A percentile compares a stretch with the other conserved stretches of the same genome.
Evolutionary conservation across 805 yeast species (phyloP).

Genomic region (Ogataea allantospora): DNA sequence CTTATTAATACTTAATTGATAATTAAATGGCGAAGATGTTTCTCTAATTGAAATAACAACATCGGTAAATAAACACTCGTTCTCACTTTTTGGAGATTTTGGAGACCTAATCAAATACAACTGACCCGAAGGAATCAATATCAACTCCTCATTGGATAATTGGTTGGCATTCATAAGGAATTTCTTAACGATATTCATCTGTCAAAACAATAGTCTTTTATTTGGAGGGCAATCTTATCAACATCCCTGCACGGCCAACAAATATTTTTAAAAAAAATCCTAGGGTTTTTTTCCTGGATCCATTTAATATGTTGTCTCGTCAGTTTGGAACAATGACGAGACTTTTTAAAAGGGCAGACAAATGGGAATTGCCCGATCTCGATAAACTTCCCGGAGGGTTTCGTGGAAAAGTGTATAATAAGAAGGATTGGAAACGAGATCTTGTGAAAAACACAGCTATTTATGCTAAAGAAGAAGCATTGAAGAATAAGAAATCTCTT

Average conservation of each 20-base stretch:
- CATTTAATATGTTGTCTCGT: slow-evolving; percentile 2
- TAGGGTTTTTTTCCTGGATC: too few relatives aligned
- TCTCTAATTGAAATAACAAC: slow-evolving; percentile 72
- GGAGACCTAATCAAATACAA: slow-evolving; percentile 71
- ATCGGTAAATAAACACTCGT: slow-evolving; percentile 79
- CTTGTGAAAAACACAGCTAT: slow-evolving; percentile 22
- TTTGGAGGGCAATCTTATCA: slow-evolving; percentile 8
- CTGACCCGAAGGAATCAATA: slow-evolving; percentile 75
- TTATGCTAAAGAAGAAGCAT: slow-evolving; percentile 15
- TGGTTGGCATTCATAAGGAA: slow-evolving; percentile 39
- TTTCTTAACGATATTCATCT: slow-evolving; percentile 76
- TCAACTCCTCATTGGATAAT: slow-evolving; percentile 53
- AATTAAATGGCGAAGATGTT: slow-evolving; percentile 62
- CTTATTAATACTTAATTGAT: slow-evolving; percentile 68
- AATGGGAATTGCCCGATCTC: slow-evolving; percentile 38
- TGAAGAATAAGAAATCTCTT: slow-evolving; percentile 13
- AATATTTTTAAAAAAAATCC: neutral
- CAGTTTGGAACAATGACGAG: slow-evolving; percentile 1
- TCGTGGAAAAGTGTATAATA: slow-evolving; percentile 34
- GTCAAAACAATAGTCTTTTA: slow-evolving; percentile 2
- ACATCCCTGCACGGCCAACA: slow-evolving; percentile 4
- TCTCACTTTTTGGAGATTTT: slow-evolving; percentile 80
- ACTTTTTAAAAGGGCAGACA: slow-evolving; percentile 19
- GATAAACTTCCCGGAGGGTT: slow-evolving; percentile 34
- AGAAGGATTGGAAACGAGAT: slow-evolving; percentile 27